phyloP scores from a whole-genome alignment of 2,329 filamentous ascomycete species.

The Ceratocystis diversiconidia region DNA sequence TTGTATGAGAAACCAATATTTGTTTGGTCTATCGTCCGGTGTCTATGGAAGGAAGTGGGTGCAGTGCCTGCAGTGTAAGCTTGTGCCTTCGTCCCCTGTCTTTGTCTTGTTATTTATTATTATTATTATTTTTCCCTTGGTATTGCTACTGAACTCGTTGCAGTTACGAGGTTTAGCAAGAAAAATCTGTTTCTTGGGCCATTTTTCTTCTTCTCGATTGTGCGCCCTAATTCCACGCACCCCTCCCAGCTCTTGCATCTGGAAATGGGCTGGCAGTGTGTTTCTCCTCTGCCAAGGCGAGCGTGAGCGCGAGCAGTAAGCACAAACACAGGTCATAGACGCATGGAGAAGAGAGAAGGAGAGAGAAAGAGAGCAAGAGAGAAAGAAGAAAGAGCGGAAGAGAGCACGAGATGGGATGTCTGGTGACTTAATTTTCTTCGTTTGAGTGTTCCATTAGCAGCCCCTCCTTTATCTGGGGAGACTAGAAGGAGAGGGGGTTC shows the following conservation, averaged over 20 bases:
- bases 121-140: background rate
- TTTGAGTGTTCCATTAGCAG: background rate
- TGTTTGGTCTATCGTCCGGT: background rate
- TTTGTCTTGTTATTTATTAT: background rate
- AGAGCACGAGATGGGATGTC: background rate
- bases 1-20: constrained; percentile 6
- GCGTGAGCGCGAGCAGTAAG: background rate
- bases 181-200: too few species aligned
- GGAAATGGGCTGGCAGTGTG: too few species aligned
- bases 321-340: background rate
- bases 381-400: background rate
- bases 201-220: too few species aligned
- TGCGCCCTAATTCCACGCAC: too few species aligned
- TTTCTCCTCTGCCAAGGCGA: background rate
- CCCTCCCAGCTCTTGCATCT: too few species aligned
- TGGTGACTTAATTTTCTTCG: background rate
- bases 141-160: background rate
- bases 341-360: background rate
- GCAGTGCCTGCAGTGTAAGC: background rate
- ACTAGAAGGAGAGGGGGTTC: background rate
- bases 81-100: background rate
- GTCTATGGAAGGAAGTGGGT: background rate
- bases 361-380: background rate
- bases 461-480: background rate
- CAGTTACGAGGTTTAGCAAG: too few species aligned